These are phyloP conservation scores for Phytophthora palmivora DNA, from an alignment of 352 stramenopile species.

Conservation along the genomic window DNA sequence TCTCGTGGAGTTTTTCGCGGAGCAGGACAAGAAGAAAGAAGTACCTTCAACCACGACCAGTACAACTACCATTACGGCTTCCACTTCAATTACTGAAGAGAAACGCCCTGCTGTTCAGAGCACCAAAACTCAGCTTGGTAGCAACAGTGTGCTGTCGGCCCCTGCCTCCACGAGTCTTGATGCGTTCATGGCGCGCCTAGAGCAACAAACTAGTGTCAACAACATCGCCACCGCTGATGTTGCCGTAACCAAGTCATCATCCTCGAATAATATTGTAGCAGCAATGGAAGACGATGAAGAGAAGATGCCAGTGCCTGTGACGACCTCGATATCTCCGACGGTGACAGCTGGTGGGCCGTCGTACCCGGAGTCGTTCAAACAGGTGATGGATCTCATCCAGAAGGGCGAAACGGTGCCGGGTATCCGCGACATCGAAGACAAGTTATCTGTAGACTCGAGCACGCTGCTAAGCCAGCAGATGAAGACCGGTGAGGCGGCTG, in stretches of 20 bases:
- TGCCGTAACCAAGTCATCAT: conserved; percentile 21
- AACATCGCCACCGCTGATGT: conserved; percentile 30
- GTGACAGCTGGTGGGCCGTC: conserved; percentile 38
- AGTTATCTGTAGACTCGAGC: conserved; percentile 66
- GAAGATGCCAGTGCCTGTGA: conserved; percentile 29
- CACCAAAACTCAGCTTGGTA: conserved; percentile 5
- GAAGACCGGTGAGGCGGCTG: conserved; percentile 22
- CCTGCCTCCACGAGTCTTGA: conserved; percentile 41
- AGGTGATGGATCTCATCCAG: conserved; percentile 80
- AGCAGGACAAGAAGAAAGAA: conserved; percentile 34
- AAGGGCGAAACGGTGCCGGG: conserved; percentile 75
- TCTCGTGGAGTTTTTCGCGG: conserved; percentile 32
- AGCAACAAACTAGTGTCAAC: conserved; percentile 53
- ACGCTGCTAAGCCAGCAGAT: conserved; percentile 33
- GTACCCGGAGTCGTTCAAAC: conserved; percentile 75
- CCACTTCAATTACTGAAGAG: conserved; percentile 18
- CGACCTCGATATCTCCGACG: conserved; percentile 24
- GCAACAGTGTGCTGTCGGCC: background rate
- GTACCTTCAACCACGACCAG: conserved; percentile 1
- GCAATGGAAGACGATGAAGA: conserved; percentile 31
- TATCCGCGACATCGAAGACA: conserved; percentile 80
- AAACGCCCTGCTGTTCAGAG: conserved; percentile 14
- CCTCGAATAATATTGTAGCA: background rate
- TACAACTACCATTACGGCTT: conserved; percentile 16
- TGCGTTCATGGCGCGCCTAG: conserved; percentile 62